phyloP scores from a whole-genome alignment of 179 eudicot species.

The Patellifolia procumbens region DNA sequence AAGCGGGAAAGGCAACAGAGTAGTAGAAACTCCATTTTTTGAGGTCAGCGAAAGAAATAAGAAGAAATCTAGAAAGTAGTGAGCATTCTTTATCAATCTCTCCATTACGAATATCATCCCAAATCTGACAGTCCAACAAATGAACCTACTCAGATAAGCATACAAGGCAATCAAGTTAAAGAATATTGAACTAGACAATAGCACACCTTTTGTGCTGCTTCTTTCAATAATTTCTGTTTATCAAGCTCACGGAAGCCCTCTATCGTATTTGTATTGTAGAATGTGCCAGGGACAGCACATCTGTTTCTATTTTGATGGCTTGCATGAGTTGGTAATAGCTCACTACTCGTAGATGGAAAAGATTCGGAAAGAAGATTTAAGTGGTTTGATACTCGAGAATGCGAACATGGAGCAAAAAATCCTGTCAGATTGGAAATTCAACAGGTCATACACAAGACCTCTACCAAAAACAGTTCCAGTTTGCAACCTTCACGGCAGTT shows the following conservation, averaged over 20 bases:
- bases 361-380: constrained; percentile 84
- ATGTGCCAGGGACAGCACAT: constrained; percentile 77
- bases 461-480: not conserved
- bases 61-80: constrained; percentile 76
- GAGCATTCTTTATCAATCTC: constrained; percentile 70
- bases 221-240: constrained; percentile 60
- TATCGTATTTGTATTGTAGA: constrained; percentile 80
- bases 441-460: not conserved
- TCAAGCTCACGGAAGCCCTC: constrained; percentile 77
- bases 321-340: constrained; percentile 33
- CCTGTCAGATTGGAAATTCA: constrained; percentile 43
- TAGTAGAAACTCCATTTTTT: constrained; percentile 87
- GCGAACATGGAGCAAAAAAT: constrained; percentile 81
- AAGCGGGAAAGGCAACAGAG: constrained; percentile 88
- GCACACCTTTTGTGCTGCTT: constrained; percentile 75
- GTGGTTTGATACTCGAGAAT: constrained; percentile 66
- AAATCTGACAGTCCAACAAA: constrained; percentile 50
- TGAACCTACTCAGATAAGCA: constrained; percentile 2
- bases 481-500: constrained; percentile 6
- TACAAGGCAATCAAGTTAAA: constrained; percentile 6
- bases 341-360: constrained; percentile 66
- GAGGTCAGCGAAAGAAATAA: constrained; percentile 89
- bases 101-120: constrained; percentile 81
- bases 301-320: constrained; percentile 67
- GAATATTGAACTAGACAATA: not conserved